These are phyloP conservation scores for Botryosphaeria dothidea DNA, from an alignment of 2,329 filamentous ascomycete species.

Conservation along the genomic window DNA sequence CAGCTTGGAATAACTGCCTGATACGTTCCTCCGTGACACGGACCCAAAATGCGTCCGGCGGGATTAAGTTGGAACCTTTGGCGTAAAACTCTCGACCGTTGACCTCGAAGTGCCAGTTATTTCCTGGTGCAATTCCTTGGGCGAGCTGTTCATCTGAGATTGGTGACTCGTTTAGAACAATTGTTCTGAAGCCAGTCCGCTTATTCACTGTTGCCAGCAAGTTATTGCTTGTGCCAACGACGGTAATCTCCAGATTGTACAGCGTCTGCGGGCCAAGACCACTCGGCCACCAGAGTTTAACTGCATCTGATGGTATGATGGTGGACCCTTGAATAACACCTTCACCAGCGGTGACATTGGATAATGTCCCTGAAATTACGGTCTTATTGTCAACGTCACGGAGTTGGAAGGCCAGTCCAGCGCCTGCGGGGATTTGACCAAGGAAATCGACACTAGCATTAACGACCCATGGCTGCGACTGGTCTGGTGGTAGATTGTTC, in stretches of 20 bases:
- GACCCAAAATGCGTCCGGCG: slow-evolving; percentile 64
- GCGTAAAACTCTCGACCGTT: slow-evolving; percentile 66
- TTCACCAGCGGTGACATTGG: slow-evolving; percentile 42
- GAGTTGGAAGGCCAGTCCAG: slow-evolving; percentile 50
- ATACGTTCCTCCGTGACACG: slow-evolving; percentile 57
- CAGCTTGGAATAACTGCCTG: slow-evolving; percentile 54
- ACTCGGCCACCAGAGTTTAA: slow-evolving; percentile 63
- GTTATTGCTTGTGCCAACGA: slow-evolving; percentile 40
- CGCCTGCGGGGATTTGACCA: slow-evolving; percentile 48
- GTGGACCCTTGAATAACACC: slow-evolving; percentile 52
- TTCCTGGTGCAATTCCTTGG: slow-evolving; percentile 57
- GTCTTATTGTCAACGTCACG: slow-evolving; percentile 44
- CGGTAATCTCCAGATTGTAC: slow-evolving; percentile 56
- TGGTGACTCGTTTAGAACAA: slow-evolving; percentile 58
- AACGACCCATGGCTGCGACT: slow-evolving; percentile 59
- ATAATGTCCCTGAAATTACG: slow-evolving; percentile 40
- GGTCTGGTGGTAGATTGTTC: slow-evolving; percentile 59
- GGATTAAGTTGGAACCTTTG: slow-evolving; percentile 65
- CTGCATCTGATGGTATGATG: slow-evolving; percentile 44
- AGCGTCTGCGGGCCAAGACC: slow-evolving; percentile 59
- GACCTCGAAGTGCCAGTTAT: slow-evolving; percentile 66
- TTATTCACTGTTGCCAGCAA: slow-evolving; percentile 51
- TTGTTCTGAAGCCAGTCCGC: slow-evolving; percentile 62
- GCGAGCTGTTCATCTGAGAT: slow-evolving; percentile 56
- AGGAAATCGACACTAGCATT: slow-evolving; percentile 63